phyloP scores from a whole-genome alignment of 164 flowering plant genomes.

The Malania oleifera region DNA sequence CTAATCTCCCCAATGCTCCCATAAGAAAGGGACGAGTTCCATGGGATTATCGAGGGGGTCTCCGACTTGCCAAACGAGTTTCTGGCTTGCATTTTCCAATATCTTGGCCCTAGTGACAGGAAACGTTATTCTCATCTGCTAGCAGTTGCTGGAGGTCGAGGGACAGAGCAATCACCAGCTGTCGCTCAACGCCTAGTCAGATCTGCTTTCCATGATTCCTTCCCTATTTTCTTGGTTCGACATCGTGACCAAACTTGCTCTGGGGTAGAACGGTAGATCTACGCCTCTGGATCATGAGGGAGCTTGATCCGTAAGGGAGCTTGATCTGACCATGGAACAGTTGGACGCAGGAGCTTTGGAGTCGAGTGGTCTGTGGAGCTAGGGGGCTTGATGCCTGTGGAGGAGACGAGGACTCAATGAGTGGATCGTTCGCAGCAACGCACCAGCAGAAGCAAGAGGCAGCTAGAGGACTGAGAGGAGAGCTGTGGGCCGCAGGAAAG shows the following conservation, averaged over 20 bases:
- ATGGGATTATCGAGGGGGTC: background rate
- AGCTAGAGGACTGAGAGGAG: no score
- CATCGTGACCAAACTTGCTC: slow-evolving; percentile 45
- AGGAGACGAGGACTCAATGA: no score
- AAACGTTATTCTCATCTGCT: slow-evolving; percentile 49
- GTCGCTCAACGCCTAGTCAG: slow-evolving; percentile 39
- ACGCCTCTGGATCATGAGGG: no score
- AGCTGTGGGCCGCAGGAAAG: no score
- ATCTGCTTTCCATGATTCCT: slow-evolving; percentile 28
- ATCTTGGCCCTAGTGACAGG: slow-evolving; percentile 41
- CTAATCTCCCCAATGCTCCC: slow-evolving; percentile 17
- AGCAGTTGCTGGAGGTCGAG: slow-evolving; percentile 42
- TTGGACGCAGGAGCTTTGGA: no score
- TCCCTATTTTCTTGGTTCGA: slow-evolving; percentile 43
- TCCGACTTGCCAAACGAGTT: slow-evolving; percentile 45
- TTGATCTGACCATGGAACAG: no score
- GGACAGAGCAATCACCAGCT: slow-evolving; percentile 55
- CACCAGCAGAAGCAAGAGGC: no score
- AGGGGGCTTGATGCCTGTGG: no score
- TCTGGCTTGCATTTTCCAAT: slow-evolving; percentile 45
- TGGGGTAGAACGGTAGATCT: slow-evolving; percentile 47
- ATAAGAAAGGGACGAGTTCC: slow-evolving; percentile 1
- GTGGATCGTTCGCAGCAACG: no score
- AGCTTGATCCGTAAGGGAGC: no score
- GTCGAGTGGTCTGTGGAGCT: no score